Evolutionary conservation across 495 filamentous ascomycete genomes (phyloP).

Genomic region (Clohesyomyces aquaticus): DNA sequence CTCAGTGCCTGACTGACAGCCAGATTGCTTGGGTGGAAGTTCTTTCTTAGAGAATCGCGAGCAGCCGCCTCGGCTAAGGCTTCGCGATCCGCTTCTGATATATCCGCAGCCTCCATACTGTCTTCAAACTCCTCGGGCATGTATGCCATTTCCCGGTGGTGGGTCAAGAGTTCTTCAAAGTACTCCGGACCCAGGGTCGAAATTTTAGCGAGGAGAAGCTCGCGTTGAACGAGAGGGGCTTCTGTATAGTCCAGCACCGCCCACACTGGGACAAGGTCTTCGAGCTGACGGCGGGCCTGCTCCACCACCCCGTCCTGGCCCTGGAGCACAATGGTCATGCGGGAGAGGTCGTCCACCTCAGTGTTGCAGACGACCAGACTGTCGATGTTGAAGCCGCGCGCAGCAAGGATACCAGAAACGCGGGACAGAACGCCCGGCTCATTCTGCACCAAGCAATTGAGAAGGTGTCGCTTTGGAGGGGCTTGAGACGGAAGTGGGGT

Average conservation of each 20-base stretch:
- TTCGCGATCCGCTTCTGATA: slow-evolving; percentile 43
- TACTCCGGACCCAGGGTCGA: slow-evolving; percentile 95
- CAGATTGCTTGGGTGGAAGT: slow-evolving; percentile 87
- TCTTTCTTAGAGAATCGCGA: slow-evolving; percentile 53
- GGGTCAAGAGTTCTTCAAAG: slow-evolving; percentile 92
- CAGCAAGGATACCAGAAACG: slow-evolving; percentile 93
- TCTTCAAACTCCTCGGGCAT: slow-evolving; percentile 48
- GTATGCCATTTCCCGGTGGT: slow-evolving; percentile 78
- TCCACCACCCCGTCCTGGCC: slow-evolving; percentile 97
- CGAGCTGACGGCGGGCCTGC: slow-evolving; percentile 92
- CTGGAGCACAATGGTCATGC: slow-evolving; percentile 97
- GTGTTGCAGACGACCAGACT: slow-evolving; percentile 96
- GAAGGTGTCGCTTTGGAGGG: slow-evolving; percentile 88
- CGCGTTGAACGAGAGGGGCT: slow-evolving; percentile 91
- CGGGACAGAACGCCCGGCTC: slow-evolving; percentile 96
- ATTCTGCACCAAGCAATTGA: slow-evolving; percentile 99
- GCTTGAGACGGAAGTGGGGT: slow-evolving; percentile 81
- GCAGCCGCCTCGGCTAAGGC: slow-evolving; percentile 32
- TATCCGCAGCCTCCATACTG: slow-evolving; percentile 42
- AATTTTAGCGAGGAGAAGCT: slow-evolving; percentile 94
- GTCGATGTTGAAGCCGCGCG: slow-evolving; percentile 98
- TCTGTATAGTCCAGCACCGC: slow-evolving; percentile 95
- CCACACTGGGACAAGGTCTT: slow-evolving; percentile 97
- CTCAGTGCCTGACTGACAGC: slow-evolving; percentile 83
- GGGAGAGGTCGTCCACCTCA: slow-evolving; percentile 94